Evolutionary conservation across 1,284 basidiomycete genomes (phyloP).

Genomic region (Ganoderma multipileum): DNA sequence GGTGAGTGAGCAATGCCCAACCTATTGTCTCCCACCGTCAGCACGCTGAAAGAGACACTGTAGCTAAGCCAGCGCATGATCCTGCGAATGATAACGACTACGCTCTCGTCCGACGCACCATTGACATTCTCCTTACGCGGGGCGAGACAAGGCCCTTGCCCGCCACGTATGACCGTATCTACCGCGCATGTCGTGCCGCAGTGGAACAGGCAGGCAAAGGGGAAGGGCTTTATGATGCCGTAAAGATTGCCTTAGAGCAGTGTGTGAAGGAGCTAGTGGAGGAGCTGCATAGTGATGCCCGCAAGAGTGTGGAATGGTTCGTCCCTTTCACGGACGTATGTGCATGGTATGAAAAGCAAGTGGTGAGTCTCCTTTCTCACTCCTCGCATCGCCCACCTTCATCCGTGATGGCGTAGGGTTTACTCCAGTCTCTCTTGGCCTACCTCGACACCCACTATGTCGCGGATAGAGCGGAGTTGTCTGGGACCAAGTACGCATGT

Average conservation of each 20-base stretch:
- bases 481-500: slow-evolving; percentile 41
- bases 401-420: slow-evolving; percentile 43
- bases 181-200: slow-evolving; percentile 58
- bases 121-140: slow-evolving; percentile 51
- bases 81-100: slow-evolving; percentile 34
- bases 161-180: slow-evolving; percentile 62
- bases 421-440: slow-evolving; percentile 64
- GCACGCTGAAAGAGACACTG: slow-evolving; percentile 4
- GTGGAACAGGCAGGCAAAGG: slow-evolving; percentile 60
- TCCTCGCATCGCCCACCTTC: not conserved
- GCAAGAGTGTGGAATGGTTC: slow-evolving; percentile 55
- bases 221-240: slow-evolving; percentile 56
- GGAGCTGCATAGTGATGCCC: slow-evolving; percentile 40
- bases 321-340: slow-evolving; percentile 56
- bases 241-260: slow-evolving; percentile 62
- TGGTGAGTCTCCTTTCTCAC: slow-evolving; percentile 51
- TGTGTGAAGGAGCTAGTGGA: slow-evolving; percentile 49
- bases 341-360: slow-evolving; percentile 66
- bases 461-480: slow-evolving; percentile 42
- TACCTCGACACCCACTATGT: slow-evolving; percentile 70
- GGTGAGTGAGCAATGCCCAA: slow-evolving; percentile 44
- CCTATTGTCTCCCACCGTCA: slow-evolving; percentile 12
- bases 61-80: slow-evolving; percentile 30
- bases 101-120: slow-evolving; percentile 47
- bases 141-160: slow-evolving; percentile 44